Percentiles rank a stretch among this genome's conserved stretches.
phyloP scores from a whole-genome alignment of 257 asterid genomes.

The Echites panduratus region DNA sequence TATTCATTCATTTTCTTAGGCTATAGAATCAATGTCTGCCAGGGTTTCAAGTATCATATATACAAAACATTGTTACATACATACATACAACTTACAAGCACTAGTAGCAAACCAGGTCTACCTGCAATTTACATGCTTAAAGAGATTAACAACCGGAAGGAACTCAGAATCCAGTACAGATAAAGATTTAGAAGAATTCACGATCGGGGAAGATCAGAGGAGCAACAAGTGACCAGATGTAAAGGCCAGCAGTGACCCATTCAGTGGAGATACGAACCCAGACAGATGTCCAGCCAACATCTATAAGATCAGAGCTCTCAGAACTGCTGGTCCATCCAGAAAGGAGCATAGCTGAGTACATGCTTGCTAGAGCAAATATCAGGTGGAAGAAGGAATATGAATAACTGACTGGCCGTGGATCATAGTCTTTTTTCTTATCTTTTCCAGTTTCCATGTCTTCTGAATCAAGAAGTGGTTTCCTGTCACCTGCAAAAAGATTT shows the following conservation, averaged over 20 bases:
- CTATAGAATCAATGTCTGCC: too few species aligned
- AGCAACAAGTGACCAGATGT: constrained; percentile 90
- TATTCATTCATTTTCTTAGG: too few species aligned
- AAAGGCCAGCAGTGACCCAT: constrained; percentile 87
- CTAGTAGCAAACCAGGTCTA: too few species aligned
- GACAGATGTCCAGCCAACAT: constrained; percentile 86
- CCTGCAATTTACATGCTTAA: too few species aligned
- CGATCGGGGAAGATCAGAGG: constrained; percentile 74
- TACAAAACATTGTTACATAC: not conserved
- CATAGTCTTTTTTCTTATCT: constrained; percentile 36
- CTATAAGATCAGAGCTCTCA: constrained; percentile 62
- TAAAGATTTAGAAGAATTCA: constrained; percentile 53
- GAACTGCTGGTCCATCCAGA: constrained; percentile 89
- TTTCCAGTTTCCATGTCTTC: constrained; percentile 76
- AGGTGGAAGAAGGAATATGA: constrained; percentile 92
- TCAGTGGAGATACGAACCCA: constrained; percentile 87
- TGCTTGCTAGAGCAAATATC: constrained; percentile 92
- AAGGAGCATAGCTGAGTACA: constrained; percentile 98
- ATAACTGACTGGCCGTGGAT: constrained; percentile 69
- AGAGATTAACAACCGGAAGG: too few species aligned
- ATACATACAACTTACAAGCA: too few species aligned
- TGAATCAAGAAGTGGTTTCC: constrained; percentile 58
- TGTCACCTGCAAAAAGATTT: constrained; percentile 39
- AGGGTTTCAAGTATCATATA: too few species aligned
- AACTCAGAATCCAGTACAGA: too few species aligned